Conservation (phyloP, 179 eudicot species). For the Drosera spatulata region DNA sequence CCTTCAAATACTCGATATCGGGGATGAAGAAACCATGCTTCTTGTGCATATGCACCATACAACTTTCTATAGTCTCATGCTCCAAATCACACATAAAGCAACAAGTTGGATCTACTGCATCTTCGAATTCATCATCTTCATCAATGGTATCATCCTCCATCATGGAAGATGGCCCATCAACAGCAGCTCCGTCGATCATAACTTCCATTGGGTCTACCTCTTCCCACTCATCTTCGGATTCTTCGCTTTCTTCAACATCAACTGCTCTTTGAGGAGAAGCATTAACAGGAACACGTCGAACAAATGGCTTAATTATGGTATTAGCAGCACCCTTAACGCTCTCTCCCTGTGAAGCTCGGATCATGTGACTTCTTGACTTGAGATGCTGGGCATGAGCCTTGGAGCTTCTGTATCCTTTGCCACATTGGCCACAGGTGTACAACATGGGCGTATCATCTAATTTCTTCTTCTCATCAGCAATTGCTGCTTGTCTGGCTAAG, state of each 20-base stretch:
- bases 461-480: conserved; percentile 62
- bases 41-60: conserved; percentile 96
- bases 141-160: no score
- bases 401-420: conserved; percentile 79
- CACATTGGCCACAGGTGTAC: conserved; percentile 72
- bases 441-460: conserved; percentile 66
- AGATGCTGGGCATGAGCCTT: conserved; percentile 96
- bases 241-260: conserved; percentile 38
- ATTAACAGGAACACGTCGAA: conserved; percentile 33
- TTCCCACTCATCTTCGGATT: conserved; percentile 56
- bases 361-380: conserved; percentile 54
- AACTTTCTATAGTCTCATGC: conserved; percentile 57
- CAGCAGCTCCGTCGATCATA: conserved; percentile 12
- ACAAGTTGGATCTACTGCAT: conserved; percentile 59
- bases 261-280: conserved; percentile 25
- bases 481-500: conserved; percentile 66
- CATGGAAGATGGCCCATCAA: no score
- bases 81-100: conserved; percentile 88
- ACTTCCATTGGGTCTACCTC: conserved; percentile 70
- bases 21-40: conserved; percentile 93
- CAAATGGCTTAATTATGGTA: conserved; percentile 66
- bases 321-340: conserved; percentile 14
- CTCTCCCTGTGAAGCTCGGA: conserved; percentile 49
- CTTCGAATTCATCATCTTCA: conserved; percentile 16
- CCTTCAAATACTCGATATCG: conserved; percentile 68